Percentiles rank a stretch among this genome's conserved stretches.
phyloP scores from a whole-genome alignment of 2,329 filamentous ascomycete species.

The Talaromyces sp. region DNA sequence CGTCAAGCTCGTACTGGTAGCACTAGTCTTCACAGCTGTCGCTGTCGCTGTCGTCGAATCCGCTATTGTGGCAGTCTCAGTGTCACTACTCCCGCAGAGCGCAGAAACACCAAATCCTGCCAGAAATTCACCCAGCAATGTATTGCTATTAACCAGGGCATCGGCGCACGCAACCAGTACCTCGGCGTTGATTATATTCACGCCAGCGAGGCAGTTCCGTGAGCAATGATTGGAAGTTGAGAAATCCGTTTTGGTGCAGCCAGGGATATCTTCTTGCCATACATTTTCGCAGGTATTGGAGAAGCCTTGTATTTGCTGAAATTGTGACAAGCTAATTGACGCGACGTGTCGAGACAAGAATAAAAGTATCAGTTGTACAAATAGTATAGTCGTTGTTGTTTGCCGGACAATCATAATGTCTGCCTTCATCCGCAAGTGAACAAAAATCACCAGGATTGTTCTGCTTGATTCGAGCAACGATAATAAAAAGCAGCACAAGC shows the following conservation, averaged over 20 bases:
- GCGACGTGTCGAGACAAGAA: not conserved
- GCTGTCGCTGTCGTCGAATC: not conserved
- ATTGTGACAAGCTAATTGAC: slow-evolving; percentile 18
- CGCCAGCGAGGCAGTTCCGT: slow-evolving; percentile 10
- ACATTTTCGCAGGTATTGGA: slow-evolving; percentile 10
- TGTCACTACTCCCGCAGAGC: slow-evolving; percentile 7
- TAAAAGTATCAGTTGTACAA: slow-evolving; percentile 1
- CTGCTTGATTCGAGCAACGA: not conserved
- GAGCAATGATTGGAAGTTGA: slow-evolving; percentile 7
- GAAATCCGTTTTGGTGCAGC: slow-evolving; percentile 17
- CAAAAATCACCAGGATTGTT: not conserved
- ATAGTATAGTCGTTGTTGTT: not conserved
- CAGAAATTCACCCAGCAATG: slow-evolving; percentile 17
- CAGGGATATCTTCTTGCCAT: slow-evolving; percentile 17
- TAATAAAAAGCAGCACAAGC: not conserved
- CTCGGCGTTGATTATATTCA: slow-evolving; percentile 13
- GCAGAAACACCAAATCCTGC: slow-evolving; percentile 13
- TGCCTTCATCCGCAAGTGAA: not conserved
- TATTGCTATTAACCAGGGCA: slow-evolving; percentile 4
- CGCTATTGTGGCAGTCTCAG: not conserved
- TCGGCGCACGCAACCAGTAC: slow-evolving; percentile 14
- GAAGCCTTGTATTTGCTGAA: slow-evolving; percentile 17
- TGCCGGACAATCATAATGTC: slow-evolving; percentile 2
- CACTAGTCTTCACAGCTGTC: not conserved
- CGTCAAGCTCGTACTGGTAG: not conserved